Conservation (phyloP, 805 yeast genomes). For the Schwanniomyces yamadae region DNA sequence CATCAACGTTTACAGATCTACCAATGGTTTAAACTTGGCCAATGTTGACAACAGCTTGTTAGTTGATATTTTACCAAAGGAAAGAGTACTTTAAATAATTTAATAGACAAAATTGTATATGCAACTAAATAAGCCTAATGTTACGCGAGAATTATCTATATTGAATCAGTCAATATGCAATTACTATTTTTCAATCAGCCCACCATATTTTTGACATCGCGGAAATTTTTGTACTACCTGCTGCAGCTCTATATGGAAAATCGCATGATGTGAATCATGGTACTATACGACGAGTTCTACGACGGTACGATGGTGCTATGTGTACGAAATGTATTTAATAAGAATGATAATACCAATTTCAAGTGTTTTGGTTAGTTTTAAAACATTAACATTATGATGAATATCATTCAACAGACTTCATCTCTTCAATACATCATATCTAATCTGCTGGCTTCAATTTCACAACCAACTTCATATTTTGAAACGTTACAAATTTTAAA, state of each 20-base stretch:
- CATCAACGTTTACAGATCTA: constrained; percentile 52
- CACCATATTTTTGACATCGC: too few relatives aligned
- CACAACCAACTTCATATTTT: constrained; percentile 3
- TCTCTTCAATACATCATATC: constrained; percentile 11
- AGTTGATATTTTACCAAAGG: constrained; percentile 63
- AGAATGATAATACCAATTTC: background rate
- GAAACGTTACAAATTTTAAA: constrained; percentile 2
- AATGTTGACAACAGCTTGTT: constrained; percentile 49
- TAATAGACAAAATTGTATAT: background rate
- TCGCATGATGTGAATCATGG: too few relatives aligned
- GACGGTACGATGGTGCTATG: too few relatives aligned
- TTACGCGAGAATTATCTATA: too few relatives aligned
- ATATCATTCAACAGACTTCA: constrained; percentile 10
- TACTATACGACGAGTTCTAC: too few relatives aligned
- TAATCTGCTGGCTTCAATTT: constrained; percentile 1
- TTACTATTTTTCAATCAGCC: too few relatives aligned
- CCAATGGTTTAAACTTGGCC: constrained; percentile 41
- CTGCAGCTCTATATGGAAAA: too few relatives aligned
- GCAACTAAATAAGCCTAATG: background rate
- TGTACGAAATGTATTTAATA: too few relatives aligned
- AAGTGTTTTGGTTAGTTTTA: background rate
- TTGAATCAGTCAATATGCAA: too few relatives aligned
- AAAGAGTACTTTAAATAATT: constrained; percentile 49
- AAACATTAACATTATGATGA: constrained; percentile 1
- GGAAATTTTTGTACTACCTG: too few relatives aligned